phyloP scores from a whole-genome alignment of 164 flowering plant genomes.

The Houttuynia cordata region DNA sequence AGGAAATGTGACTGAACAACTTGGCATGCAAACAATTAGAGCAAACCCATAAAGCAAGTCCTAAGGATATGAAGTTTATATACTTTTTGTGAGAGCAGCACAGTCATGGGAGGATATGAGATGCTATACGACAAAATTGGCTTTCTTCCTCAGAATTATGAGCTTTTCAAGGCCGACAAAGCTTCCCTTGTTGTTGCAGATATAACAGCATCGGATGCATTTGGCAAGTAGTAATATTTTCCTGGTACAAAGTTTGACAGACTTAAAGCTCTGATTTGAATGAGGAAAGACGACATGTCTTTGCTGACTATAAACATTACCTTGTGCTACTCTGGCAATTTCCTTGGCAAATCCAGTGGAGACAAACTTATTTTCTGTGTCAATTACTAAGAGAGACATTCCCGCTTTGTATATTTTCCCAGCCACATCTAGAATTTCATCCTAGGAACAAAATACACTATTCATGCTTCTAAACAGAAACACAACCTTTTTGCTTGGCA shows the following conservation, averaged over 20 bases:
- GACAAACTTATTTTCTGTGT: slow-evolving; percentile 94
- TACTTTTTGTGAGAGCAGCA: no score
- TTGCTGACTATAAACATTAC: slow-evolving; percentile 14
- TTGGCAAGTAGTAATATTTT: slow-evolving; percentile 91
- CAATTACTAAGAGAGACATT: slow-evolving; percentile 93
- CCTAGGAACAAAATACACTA: slow-evolving; percentile 23
- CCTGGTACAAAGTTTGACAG: slow-evolving; percentile 31
- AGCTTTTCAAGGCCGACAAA: slow-evolving; percentile 54
- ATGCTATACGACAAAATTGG: neutral
- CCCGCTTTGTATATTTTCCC: slow-evolving; percentile 91
- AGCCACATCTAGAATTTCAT: slow-evolving; percentile 95
- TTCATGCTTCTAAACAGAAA: neutral
- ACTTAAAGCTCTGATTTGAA: neutral
- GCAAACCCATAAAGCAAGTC: no score
- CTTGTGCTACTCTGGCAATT: slow-evolving; percentile 94
- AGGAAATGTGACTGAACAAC: no score
- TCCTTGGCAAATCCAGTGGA: slow-evolving; percentile 98
- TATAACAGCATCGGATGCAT: slow-evolving; percentile 95
- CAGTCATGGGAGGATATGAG: neutral
- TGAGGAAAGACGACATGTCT: neutral
- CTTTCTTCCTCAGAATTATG: slow-evolving; percentile 20
- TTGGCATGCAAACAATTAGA: no score
- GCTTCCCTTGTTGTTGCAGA: slow-evolving; percentile 91
- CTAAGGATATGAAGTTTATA: no score
- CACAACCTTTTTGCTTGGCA: neutral